A percentile compares a stretch with the other conserved stretches of the same genome.
Conservation (phyloP, 2,329 filamentous ascomycete genomes). For the Blastomyces silverae region DNA sequence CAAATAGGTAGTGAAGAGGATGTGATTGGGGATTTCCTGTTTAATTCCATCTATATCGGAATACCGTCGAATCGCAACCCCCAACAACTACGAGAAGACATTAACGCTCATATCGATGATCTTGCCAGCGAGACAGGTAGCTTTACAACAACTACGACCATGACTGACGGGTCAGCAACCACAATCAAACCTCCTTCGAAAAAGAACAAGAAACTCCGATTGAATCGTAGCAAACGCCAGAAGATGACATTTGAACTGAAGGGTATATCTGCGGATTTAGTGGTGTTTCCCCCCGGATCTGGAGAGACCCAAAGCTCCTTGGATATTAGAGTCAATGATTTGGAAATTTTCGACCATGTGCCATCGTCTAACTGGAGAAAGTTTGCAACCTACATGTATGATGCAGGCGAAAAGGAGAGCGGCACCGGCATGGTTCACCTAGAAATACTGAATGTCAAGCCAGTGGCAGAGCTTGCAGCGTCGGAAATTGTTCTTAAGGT, state of each 20-base stretch:
- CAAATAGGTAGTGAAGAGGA: conserved; percentile 69
- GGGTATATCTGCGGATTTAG: conserved; percentile 73
- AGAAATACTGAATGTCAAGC: conserved; percentile 80
- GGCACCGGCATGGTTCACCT: conserved; percentile 84
- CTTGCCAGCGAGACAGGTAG: conserved; percentile 83
- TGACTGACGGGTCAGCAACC: conserved; percentile 35
- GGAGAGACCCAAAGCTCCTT: conserved; percentile 83
- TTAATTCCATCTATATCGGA: conserved; percentile 98
- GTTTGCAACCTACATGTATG: conserved; percentile 88
- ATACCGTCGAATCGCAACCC: conserved; percentile 82
- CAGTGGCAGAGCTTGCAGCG: conserved; percentile 73
- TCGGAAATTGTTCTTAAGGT: conserved; percentile 80
- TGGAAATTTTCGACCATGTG: conserved; percentile 91
- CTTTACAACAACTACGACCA: conserved; percentile 64
- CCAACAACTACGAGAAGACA: conserved; percentile 69
- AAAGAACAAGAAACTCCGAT: conserved; percentile 57
- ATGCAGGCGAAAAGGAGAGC: conserved; percentile 78
- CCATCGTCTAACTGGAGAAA: conserved; percentile 97
- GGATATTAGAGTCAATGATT: conserved; percentile 70
- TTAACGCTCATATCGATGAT: conserved; percentile 85
- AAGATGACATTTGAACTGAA: conserved; percentile 93
- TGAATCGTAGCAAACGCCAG: conserved; percentile 80
- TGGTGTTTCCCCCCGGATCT: conserved; percentile 67
- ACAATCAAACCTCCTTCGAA: conserved; percentile 30
- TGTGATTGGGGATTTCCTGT: conserved; percentile 88